A percentile compares a stretch with the other conserved stretches of the same genome.
Evolutionary conservation across 768 basidiomycete species (phyloP).

Genomic region (Harrya chromipes): DNA sequence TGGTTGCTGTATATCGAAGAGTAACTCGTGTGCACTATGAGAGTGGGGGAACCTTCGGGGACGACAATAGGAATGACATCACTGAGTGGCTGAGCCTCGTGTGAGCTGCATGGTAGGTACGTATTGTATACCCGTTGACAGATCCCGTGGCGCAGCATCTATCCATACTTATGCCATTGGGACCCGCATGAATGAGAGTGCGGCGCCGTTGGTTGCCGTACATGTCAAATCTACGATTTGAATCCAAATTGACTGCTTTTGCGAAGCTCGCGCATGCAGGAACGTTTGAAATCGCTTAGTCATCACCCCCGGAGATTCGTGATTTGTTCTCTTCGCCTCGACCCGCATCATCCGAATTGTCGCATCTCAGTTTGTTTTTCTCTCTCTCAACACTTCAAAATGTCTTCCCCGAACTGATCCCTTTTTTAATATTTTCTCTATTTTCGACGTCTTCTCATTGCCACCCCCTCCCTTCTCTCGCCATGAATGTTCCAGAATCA

Average conservation of each 20-base stretch:
- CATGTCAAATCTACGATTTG: too few relatives aligned
- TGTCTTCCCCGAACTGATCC: constrained; percentile 13
- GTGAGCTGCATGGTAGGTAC: not conserved
- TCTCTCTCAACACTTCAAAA: not conserved
- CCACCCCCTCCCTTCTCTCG: constrained; percentile 2
- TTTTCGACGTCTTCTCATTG: not conserved
- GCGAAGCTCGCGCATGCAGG: not conserved
- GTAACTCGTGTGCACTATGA: too few relatives aligned
- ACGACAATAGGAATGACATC: not conserved
- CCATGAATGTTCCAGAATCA: constrained; percentile 40
- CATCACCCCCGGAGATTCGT: constrained; percentile 11
- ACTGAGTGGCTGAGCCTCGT: constrained; percentile 6
- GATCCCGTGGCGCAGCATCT: too few relatives aligned
- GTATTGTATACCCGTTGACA: too few relatives aligned
- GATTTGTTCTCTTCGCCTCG: constrained; percentile 9
- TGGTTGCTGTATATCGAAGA: too few relatives aligned
- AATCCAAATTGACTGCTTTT: too few relatives aligned
- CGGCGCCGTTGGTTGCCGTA: too few relatives aligned
- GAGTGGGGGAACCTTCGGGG: not conserved
- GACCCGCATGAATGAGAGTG: too few relatives aligned
- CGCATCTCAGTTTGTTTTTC: constrained; percentile 1
- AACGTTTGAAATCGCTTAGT: constrained; percentile 19
- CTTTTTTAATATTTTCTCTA: not conserved
- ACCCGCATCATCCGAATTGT: constrained; percentile 12
- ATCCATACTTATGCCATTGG: too few relatives aligned